Evolutionary conservation across 257 asterid species (phyloP), one percentile per base, ranked within the genome.

Genomic region (Echites panduratus): DNA sequence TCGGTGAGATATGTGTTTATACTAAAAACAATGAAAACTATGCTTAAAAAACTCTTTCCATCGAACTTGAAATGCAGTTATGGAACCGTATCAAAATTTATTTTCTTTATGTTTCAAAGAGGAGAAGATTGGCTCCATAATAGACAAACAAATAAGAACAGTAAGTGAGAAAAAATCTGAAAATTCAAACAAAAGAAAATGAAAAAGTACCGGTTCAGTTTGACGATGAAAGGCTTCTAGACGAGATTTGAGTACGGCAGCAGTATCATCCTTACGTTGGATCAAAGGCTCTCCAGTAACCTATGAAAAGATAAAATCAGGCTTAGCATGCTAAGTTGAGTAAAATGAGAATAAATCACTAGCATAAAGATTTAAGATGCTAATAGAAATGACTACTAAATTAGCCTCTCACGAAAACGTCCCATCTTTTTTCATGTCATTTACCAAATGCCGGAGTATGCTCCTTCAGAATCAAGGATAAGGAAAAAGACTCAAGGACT

Each of bases 221-320:
- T 91, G 97, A 84, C 79, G 82, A 74, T 94, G 98, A 75, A 94
- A 94, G 68, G 96, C 89, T 43, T 91, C 97, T 56, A 94, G 96
- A 85, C 98, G 89, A 19, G 97, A 94, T 81, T 89, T 94, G 68
- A 94, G 93, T 64, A 94, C 98, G 76, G 87, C 96, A 64, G 91
- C 85, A 53, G 98, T 94, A 66, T 94, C 98, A 73, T 94, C 98
- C 83, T 89, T 94, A 11, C 96, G 96, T 80, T 94, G 98, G 73
- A 91, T 86, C 62, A 94, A 82, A 74, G 96, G 91, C 83, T 91
- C 98, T 54, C 98, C 98, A 66, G 87, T 72, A 41, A 80, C 80
- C 87, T 83, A 68, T 7, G 72, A 7, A 38, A n/a, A 75, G 47
- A 63, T 17, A 71, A 35, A 32, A 68, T 29, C 72, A 68, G 14